A percentile compares a stretch with the other conserved stretches of the same genome.
These are phyloP conservation scores for Tuctoria greenei DNA, from an alignment of 176 grass and related monocot species.

Conservation along the genomic window DNA sequence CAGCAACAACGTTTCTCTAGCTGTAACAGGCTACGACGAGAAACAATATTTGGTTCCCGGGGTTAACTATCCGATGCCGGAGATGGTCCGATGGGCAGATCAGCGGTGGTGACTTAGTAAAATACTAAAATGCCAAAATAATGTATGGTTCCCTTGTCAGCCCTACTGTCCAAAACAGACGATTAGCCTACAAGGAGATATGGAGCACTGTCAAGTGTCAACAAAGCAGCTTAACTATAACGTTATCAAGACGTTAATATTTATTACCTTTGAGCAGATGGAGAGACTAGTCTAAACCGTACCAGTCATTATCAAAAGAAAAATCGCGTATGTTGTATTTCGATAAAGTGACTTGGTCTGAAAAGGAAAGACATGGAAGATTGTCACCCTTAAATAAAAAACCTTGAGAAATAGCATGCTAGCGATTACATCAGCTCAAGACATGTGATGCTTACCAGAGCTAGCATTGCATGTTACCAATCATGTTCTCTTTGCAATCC, in stretches of 20 bases:
- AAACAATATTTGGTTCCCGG: background rate
- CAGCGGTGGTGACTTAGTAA: background rate
- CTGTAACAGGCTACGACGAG: background rate
- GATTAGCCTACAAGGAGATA: slow-evolving; percentile 18
- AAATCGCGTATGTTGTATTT: slow-evolving; percentile 21
- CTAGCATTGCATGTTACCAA: slow-evolving; percentile 23
- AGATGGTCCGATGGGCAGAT: background rate
- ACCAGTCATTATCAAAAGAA: slow-evolving; percentile 33
- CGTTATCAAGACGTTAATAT: background rate
- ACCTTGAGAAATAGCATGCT: background rate
- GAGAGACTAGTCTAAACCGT: slow-evolving; percentile 3
- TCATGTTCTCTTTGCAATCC: slow-evolving; percentile 91
- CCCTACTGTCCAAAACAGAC: slow-evolving; percentile 41
- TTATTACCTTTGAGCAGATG: slow-evolving; percentile 40
- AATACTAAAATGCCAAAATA: slow-evolving; percentile 1
- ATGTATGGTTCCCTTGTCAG: slow-evolving; percentile 21
- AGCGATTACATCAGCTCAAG: background rate
- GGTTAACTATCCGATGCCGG: background rate
- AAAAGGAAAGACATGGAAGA: slow-evolving; percentile 6
- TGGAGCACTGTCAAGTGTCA: slow-evolving; percentile 28
- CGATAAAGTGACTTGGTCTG: slow-evolving; percentile 23
- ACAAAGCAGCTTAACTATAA: background rate
- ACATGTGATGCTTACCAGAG: slow-evolving; percentile 36
- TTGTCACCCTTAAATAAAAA: background rate
- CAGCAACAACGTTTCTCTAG: slow-evolving; percentile 2